These are phyloP conservation scores for Pleodorina starrii DNA, from an alignment of 139 green algal species.

Conservation along the genomic window DNA sequence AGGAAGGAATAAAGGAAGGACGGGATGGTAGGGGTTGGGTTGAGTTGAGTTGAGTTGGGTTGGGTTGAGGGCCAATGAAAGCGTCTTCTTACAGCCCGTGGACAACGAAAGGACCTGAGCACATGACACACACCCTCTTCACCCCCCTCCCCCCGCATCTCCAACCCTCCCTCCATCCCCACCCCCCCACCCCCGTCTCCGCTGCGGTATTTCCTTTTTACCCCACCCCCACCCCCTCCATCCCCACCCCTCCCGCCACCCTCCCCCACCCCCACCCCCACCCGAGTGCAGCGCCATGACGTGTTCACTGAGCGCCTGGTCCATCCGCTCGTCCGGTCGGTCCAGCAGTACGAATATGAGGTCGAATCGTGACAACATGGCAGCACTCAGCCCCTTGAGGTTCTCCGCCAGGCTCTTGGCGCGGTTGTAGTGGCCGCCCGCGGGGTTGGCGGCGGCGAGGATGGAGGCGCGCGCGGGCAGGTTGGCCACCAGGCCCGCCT, in stretches of 20 bases:
- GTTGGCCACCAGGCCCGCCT: slow-evolving; percentile 90
- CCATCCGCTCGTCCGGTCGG: slow-evolving; percentile 80
- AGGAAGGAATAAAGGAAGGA: too few species aligned
- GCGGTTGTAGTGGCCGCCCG: slow-evolving; percentile 86
- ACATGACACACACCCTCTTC: too few species aligned
- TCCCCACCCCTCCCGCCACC: too few species aligned
- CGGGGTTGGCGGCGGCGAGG: slow-evolving; percentile 94
- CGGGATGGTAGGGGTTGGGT: too few species aligned
- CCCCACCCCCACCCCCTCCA: too few species aligned
- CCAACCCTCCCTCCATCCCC: too few species aligned
- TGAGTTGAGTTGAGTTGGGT: too few species aligned
- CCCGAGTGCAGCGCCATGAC: slow-evolving; percentile 90
- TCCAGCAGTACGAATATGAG: slow-evolving; percentile 95
- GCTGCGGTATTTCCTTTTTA: too few species aligned
- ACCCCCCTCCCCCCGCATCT: neutral
- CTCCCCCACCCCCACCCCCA: slow-evolving; percentile 28
- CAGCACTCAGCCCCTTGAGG: slow-evolving; percentile 52
- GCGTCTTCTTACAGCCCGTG: too few species aligned
- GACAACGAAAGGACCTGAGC: too few species aligned
- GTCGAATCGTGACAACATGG: slow-evolving; percentile 93
- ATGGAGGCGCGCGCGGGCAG: slow-evolving; percentile 92
- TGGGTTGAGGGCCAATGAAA: too few species aligned
- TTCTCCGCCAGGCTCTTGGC: slow-evolving; percentile 66
- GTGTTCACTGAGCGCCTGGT: slow-evolving; percentile 89
- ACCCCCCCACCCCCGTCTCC: too few species aligned